These are phyloP conservation scores for Clitopilus hobsonii DNA, from an alignment of 768 basidiomycete species.

Conservation along the genomic window DNA sequence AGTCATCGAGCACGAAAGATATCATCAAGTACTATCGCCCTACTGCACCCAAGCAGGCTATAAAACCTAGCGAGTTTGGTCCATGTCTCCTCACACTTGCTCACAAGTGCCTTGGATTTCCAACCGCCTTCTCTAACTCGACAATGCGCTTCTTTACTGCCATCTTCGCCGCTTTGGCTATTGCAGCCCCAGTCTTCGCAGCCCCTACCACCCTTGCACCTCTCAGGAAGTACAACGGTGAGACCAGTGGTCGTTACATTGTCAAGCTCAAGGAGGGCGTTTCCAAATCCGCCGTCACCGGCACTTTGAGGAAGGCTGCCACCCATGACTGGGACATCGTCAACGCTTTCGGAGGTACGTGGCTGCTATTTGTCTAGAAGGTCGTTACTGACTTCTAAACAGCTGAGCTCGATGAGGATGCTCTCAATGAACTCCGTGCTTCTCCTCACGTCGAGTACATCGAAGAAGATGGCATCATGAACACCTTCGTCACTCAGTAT, in stretches of 20 bases:
- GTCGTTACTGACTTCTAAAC: not conserved
- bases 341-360: slow-evolving; percentile 27
- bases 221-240: slow-evolving; percentile 18
- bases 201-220: slow-evolving; percentile 14
- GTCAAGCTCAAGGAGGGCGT: slow-evolving; percentile 25
- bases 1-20: not conserved
- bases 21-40: not conserved
- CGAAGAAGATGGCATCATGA: slow-evolving; percentile 22
- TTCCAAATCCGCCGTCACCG: slow-evolving; percentile 12
- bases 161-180: slow-evolving; percentile 2
- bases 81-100: not conserved
- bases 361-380: not conserved
- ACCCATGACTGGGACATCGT: slow-evolving; percentile 21
- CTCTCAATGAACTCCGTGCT: slow-evolving; percentile 15
- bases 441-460: slow-evolving; percentile 18
- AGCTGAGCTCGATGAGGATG: slow-evolving; percentile 13
- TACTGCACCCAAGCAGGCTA: not conserved
- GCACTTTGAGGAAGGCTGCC: slow-evolving; percentile 2
- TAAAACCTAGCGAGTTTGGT: not conserved
- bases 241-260: slow-evolving; percentile 23
- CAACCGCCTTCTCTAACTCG: not conserved
- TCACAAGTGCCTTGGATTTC: not conserved
- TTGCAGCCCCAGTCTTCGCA: slow-evolving; percentile 10
- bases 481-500: slow-evolving; percentile 17
- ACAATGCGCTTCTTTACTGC: slow-evolving; percentile 10